phyloP scores from a whole-genome alignment of 371 early-diverging fungal species.

The Mortierella sp. region DNA sequence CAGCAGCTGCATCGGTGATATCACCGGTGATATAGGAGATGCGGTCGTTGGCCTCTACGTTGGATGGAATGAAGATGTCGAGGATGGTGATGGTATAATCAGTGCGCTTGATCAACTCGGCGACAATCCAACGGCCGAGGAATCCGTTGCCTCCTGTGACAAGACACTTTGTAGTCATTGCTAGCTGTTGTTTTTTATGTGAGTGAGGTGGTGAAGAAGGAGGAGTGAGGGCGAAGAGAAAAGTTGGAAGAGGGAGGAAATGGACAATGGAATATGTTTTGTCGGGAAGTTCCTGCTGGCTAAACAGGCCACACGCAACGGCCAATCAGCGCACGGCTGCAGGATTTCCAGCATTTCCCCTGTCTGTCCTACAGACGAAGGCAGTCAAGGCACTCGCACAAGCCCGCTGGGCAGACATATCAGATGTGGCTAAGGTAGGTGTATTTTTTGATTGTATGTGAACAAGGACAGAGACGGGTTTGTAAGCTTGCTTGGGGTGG shows the following conservation, averaged over 20 bases:
- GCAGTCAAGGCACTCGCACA: no score
- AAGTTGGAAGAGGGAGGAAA: background rate
- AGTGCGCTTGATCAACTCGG: constrained; percentile 78
- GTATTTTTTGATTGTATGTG: no score
- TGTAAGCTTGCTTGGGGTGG: no score
- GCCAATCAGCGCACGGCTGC: constrained; percentile 37
- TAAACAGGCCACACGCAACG: constrained; percentile 33
- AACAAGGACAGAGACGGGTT: no score
- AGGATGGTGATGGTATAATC: constrained; percentile 75
- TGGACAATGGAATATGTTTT: constrained; percentile 7
- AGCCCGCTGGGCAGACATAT: background rate
- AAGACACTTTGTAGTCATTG: constrained; percentile 67
- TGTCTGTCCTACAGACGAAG: background rate
- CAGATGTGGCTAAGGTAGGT: background rate
- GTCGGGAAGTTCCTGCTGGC: background rate
- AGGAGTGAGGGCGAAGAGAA: background rate
- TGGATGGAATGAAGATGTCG: constrained; percentile 76
- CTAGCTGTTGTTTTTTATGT: no score
- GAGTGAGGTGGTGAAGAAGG: background rate
- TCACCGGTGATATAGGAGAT: constrained; percentile 81
- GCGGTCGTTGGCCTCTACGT: constrained; percentile 62
- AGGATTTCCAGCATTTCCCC: background rate
- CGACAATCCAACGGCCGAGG: constrained; percentile 85
- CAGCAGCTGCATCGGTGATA: constrained; percentile 75
- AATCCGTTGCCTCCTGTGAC: constrained; percentile 95